These are phyloP conservation scores for Ophioceras dolichostomum DNA, from an alignment of 2,329 filamentous ascomycete genomes.

Conservation along the genomic window DNA sequence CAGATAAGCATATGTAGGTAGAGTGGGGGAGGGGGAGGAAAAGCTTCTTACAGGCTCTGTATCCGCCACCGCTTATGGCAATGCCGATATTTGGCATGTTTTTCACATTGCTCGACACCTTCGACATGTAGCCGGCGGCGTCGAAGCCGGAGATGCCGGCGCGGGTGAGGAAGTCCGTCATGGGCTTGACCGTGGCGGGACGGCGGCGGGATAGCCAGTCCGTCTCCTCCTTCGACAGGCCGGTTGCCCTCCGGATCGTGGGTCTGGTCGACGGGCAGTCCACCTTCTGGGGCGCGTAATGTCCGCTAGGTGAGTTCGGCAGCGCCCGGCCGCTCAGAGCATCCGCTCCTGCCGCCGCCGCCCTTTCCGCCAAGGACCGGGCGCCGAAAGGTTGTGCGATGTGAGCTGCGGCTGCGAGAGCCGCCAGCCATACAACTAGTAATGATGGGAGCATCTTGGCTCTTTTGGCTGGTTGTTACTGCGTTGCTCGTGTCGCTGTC, in stretches of 20 bases:
- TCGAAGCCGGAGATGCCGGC: slow-evolving; percentile 70
- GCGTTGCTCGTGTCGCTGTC: no score
- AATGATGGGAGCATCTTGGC: no score
- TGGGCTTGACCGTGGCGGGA: slow-evolving; percentile 60
- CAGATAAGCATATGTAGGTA: no score
- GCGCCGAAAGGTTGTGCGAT: no score
- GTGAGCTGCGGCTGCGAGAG: neutral
- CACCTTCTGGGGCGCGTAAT: slow-evolving; percentile 59
- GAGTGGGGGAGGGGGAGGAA: neutral
- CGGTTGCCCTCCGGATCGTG: slow-evolving; percentile 48
- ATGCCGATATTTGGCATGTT: slow-evolving; percentile 52
- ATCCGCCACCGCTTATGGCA: slow-evolving; percentile 74
- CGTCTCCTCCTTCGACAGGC: slow-evolving; percentile 56
- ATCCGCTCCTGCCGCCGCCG: neutral
- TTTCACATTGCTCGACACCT: slow-evolving; percentile 44
- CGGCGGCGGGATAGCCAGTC: slow-evolving; percentile 63
- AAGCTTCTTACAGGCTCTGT: slow-evolving; percentile 42
- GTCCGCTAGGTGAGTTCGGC: slow-evolving; percentile 31
- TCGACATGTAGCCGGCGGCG: slow-evolving; percentile 58
- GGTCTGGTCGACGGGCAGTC: slow-evolving; percentile 61
- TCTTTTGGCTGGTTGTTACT: no score
- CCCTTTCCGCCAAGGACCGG: no score
- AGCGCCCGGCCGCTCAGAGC: slow-evolving; percentile 14
- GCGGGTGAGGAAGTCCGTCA: slow-evolving; percentile 60
- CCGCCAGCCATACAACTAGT: neutral